Percentiles rank a stretch among this genome's conserved stretches.
Conservation (phyloP, 1,139 yeast species). For the Torulaspora pretoriensis region DNA sequence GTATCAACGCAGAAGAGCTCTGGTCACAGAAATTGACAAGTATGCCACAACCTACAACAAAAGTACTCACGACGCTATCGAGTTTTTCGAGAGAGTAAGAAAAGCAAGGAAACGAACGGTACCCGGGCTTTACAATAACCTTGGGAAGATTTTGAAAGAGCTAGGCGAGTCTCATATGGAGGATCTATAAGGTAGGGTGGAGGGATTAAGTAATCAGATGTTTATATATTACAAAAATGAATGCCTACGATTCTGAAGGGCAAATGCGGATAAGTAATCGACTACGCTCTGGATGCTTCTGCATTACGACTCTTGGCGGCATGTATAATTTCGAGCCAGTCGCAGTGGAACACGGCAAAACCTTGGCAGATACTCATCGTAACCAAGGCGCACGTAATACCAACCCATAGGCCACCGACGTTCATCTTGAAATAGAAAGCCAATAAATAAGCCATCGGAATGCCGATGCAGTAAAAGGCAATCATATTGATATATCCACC, state of each 20-base stretch:
- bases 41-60: conserved; percentile 15
- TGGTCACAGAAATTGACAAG: conserved; percentile 25
- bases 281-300: conserved; percentile 42
- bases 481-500: conserved; percentile 78
- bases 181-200: neutral
- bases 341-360: conserved; percentile 38
- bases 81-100: conserved; percentile 20
- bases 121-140: conserved; percentile 26
- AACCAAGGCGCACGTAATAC: conserved; percentile 70
- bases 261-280: neutral
- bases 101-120: conserved; percentile 20
- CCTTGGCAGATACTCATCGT: conserved; percentile 62
- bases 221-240: conserved; percentile 4
- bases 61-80: conserved; percentile 18
- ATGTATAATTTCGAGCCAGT: conserved; percentile 37
- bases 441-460: conserved; percentile 67
- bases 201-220: neutral
- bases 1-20: conserved; percentile 27
- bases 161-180: conserved; percentile 1
- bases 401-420: conserved; percentile 81
- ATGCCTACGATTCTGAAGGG: neutral
- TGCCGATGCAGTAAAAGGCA: conserved; percentile 65
- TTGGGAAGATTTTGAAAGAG: conserved; percentile 15
- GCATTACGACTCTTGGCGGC: conserved; percentile 43
- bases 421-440: conserved; percentile 54